These are phyloP conservation scores for Naganishia antarctica DNA, from an alignment of 768 basidiomycete species.

Conservation along the genomic window DNA sequence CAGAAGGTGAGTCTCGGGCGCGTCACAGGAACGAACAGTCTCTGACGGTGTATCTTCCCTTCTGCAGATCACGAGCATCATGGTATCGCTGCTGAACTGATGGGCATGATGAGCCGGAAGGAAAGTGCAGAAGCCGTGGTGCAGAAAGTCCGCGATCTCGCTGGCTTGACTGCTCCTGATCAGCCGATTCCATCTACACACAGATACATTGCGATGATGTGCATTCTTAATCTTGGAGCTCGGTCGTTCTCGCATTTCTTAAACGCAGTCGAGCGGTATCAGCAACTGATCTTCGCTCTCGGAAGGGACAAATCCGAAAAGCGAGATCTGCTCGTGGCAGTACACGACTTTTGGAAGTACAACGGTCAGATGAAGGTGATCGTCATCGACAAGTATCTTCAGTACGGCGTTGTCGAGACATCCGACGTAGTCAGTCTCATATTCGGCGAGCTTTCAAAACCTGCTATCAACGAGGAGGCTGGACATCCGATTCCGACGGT, in stretches of 20 bases:
- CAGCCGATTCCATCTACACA: conserved; percentile 64
- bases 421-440: conserved; percentile 83
- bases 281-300: conserved; percentile 53
- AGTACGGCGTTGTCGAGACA: conserved; percentile 95
- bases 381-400: conserved; percentile 95
- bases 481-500: conserved; percentile 39
- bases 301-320: conserved; percentile 57
- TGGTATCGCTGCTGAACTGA: conserved; percentile 70
- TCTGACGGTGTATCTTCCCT: background rate
- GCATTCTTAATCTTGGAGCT: conserved; percentile 81
- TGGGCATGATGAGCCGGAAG: conserved; percentile 70
- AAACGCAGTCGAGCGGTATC: conserved; percentile 93
- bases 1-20: conserved; percentile 5
- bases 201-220: conserved; percentile 77
- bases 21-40: too few species aligned
- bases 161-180: conserved; percentile 59
- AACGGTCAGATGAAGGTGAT: conserved; percentile 83
- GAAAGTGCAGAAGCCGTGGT: conserved; percentile 67
- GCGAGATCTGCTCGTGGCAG: conserved; percentile 62
- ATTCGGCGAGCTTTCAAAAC: conserved; percentile 53
- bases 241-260: conserved; percentile 96
- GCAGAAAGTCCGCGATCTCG: conserved; percentile 64
- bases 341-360: conserved; percentile 73
- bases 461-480: conserved; percentile 49
- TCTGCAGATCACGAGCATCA: conserved; percentile 66